Conservation (phyloP, 106 monocot genomes). For the Apostasia ramifera region DNA sequence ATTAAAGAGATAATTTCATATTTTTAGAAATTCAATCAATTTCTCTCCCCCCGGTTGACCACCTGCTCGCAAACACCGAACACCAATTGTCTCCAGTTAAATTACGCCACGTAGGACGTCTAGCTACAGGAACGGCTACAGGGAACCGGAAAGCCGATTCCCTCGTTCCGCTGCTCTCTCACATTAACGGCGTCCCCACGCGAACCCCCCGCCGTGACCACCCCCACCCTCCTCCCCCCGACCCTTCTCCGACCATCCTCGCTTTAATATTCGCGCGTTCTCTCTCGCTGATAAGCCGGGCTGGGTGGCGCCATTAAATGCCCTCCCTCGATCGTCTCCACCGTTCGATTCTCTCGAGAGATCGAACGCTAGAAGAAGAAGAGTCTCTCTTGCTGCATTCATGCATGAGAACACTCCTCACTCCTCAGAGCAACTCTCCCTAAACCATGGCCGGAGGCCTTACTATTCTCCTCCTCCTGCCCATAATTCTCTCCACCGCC, state of each 20-base stretch:
- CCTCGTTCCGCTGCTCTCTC: not conserved
- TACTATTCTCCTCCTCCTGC: not conserved
- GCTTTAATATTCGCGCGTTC: conserved; percentile 8
- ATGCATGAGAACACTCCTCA: not conserved
- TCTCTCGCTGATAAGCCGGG: not conserved
- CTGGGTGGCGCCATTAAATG: conserved; percentile 5
- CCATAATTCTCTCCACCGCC: not conserved
- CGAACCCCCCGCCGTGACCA: not conserved
- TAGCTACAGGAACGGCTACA: not conserved
- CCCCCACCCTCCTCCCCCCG: not conserved
- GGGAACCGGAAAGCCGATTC: not conserved
- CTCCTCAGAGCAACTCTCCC: not conserved
- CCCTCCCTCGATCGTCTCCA: not conserved
- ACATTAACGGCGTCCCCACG: no score
- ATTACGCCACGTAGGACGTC: no score
- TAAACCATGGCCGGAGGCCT: not conserved
- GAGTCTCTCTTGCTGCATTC: not conserved
- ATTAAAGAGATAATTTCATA: no score
- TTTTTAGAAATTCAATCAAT: no score
- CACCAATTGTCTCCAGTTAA: no score
- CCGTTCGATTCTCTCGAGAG: not conserved
- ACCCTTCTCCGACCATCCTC: conserved; percentile 2
- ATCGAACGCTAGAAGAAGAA: not conserved
- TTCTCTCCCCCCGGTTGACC: no score
- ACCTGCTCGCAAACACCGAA: no score